These are phyloP conservation scores for Pestalotiopsis sp. DNA, from an alignment of 2,329 filamentous ascomycete genomes.

Conservation along the genomic window DNA sequence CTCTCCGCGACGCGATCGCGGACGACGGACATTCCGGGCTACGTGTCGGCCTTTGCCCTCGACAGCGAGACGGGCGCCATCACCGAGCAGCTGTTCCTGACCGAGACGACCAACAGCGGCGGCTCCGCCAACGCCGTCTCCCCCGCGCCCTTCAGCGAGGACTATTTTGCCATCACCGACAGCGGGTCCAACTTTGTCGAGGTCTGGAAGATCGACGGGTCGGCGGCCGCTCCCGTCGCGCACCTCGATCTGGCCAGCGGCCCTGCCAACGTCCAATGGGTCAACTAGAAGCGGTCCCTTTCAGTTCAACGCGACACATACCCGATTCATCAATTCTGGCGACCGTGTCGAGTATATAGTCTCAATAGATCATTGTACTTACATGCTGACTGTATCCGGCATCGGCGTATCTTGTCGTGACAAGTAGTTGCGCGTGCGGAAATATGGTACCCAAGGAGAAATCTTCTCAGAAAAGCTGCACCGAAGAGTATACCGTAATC, in stretches of 20 bases:
- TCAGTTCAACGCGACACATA: too few species aligned
- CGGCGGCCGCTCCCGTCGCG: slow-evolving; percentile 9
- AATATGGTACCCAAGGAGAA: too few species aligned
- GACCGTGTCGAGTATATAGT: not conserved
- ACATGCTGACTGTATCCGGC: not conserved
- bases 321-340: not conserved
- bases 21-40: slow-evolving; percentile 24
- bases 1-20: slow-evolving; percentile 24
- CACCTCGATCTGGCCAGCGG: slow-evolving; percentile 19
- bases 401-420: not conserved
- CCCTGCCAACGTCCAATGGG: slow-evolving; percentile 19
- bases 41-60: slow-evolving; percentile 31
- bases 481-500: not conserved
- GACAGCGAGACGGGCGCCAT: slow-evolving; percentile 27
- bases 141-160: slow-evolving; percentile 27
- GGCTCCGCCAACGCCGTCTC: slow-evolving; percentile 31
- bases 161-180: slow-evolving; percentile 32
- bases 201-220: slow-evolving; percentile 30
- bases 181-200: slow-evolving; percentile 29
- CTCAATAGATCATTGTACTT: not conserved
- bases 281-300: not conserved
- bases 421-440: too few species aligned
- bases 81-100: slow-evolving; percentile 27
- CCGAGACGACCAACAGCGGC: slow-evolving; percentile 29
- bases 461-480: not conserved